phyloP scores from a whole-genome alignment of 2,329 filamentous ascomycete genomes.

The Nemania serpens region DNA sequence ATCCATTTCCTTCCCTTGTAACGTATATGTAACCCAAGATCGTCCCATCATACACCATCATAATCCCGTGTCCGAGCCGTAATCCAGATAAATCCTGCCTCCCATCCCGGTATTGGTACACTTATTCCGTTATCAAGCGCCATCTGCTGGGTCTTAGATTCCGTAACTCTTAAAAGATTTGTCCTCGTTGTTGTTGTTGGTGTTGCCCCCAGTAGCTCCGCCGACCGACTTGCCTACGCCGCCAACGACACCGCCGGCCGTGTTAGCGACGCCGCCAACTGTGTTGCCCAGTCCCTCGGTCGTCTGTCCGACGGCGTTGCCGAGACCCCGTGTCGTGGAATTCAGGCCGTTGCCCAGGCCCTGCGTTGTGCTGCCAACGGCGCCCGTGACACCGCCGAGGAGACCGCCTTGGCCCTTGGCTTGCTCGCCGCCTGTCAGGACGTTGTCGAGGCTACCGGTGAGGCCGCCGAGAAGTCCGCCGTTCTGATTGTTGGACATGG shows the following conservation, averaged over 20 bases:
- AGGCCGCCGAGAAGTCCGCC: slow-evolving; percentile 43
- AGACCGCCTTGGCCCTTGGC: slow-evolving; percentile 42
- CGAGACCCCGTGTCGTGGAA: slow-evolving; percentile 38
- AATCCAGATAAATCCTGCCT: background rate
- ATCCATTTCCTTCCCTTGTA: no score
- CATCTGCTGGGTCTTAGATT: slow-evolving; percentile 24
- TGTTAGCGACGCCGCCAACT: slow-evolving; percentile 35
- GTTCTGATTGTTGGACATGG: slow-evolving; percentile 42
- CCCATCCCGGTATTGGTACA: background rate
- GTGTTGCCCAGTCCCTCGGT: slow-evolving; percentile 38
- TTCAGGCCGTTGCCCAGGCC: slow-evolving; percentile 41
- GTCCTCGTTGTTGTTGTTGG: slow-evolving; percentile 27
- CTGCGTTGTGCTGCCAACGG: slow-evolving; percentile 39
- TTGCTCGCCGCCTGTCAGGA: slow-evolving; percentile 43
- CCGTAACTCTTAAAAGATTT: slow-evolving; percentile 38
- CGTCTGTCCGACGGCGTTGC: slow-evolving; percentile 40
- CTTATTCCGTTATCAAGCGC: background rate
- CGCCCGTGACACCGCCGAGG: slow-evolving; percentile 40
- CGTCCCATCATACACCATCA: background rate
- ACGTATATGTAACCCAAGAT: background rate
- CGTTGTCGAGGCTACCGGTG: slow-evolving; percentile 41
- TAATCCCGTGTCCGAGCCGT: background rate
- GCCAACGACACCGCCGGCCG: slow-evolving; percentile 27
- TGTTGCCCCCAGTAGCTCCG: slow-evolving; percentile 23
- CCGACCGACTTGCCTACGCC: slow-evolving; percentile 24